A percentile compares a stretch with the other conserved stretches of the same genome.
These are phyloP conservation scores for Isatis tinctoria DNA, from an alignment of 345 rosid species.

Conservation along the genomic window DNA sequence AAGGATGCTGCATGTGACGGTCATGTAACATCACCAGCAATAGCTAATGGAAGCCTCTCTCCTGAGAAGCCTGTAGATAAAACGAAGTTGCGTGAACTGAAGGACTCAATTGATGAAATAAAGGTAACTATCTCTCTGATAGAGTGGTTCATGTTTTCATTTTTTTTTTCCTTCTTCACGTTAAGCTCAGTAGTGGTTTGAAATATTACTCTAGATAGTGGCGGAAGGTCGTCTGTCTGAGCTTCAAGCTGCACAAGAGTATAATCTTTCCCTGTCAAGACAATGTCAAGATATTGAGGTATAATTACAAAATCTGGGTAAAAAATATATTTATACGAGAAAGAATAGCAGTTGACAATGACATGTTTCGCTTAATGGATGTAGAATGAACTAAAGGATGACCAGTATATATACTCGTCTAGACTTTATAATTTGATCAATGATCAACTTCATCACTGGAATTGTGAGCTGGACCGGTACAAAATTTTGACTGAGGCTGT, in stretches of 20 bases:
- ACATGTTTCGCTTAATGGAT: conserved; percentile 22
- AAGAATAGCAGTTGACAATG: conserved; percentile 9
- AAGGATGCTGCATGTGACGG: conserved; percentile 67
- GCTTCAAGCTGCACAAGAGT: conserved; percentile 69
- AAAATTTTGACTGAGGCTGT: conserved; percentile 52
- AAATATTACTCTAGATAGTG: conserved; percentile 53
- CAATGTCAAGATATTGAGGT: conserved; percentile 82
- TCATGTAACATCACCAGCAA: conserved; percentile 45
- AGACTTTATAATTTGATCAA: conserved; percentile 58
- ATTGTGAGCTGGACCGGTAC: conserved; percentile 67
- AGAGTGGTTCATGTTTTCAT: neutral
- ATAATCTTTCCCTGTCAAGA: conserved; percentile 58
- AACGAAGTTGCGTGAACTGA: conserved; percentile 62
- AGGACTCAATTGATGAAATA: conserved; percentile 71
- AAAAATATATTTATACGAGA: neutral
- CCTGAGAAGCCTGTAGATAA: conserved; percentile 77
- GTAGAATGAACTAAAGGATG: conserved; percentile 81
- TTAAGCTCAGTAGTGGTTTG: conserved; percentile 24
- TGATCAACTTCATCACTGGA: conserved; percentile 83
- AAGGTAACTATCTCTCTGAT: conserved; percentile 42
- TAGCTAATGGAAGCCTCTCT: conserved; percentile 64
- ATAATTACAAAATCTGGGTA: conserved; percentile 19
- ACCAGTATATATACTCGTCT: conserved; percentile 63
- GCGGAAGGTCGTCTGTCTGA: conserved; percentile 81
- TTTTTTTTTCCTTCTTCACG: neutral